A percentile compares a stretch with the other conserved stretches of the same genome.
Conservation (phyloP, 2,329 filamentous ascomycete genomes). For the Emydomyces testavorans region DNA sequence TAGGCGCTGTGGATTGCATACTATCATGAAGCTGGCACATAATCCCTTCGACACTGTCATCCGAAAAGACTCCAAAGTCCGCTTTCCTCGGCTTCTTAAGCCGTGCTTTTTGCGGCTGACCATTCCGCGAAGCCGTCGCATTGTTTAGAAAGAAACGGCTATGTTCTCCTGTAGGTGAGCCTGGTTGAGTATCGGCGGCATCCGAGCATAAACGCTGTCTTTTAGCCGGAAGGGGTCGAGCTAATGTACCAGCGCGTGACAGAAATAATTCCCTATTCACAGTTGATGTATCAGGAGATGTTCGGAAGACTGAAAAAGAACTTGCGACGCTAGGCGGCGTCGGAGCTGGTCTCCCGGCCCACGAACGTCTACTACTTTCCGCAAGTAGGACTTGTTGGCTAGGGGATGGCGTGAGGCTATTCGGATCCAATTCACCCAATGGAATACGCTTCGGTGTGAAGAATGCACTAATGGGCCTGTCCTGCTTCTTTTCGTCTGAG, state of each 20-base stretch:
- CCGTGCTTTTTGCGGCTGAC: slow-evolving; percentile 19
- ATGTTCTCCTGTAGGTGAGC: slow-evolving; percentile 25
- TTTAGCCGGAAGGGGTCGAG: slow-evolving; percentile 40
- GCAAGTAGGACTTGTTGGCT: slow-evolving; percentile 50
- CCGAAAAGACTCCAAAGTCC: slow-evolving; percentile 42
- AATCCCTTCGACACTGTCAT: slow-evolving; percentile 42
- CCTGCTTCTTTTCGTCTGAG: slow-evolving; percentile 46
- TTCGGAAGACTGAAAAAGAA: slow-evolving; percentile 27
- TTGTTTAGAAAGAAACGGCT: slow-evolving; percentile 43
- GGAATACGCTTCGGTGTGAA: slow-evolving; percentile 54
- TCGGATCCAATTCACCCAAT: slow-evolving; percentile 56
- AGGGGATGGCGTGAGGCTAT: slow-evolving; percentile 54
- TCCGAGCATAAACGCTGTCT: slow-evolving; percentile 44
- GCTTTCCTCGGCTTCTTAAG: slow-evolving; percentile 35
- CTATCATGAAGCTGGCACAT: slow-evolving; percentile 37
- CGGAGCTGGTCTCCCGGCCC: slow-evolving; percentile 43
- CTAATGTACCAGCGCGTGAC: slow-evolving; percentile 27
- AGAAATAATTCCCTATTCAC: slow-evolving; percentile 33
- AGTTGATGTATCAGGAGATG: slow-evolving; percentile 32
- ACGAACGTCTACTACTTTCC: slow-evolving; percentile 41
- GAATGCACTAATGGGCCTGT: slow-evolving; percentile 51
- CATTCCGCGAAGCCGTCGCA: slow-evolving; percentile 20
- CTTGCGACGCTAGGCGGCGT: slow-evolving; percentile 27
- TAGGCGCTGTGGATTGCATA: neutral
- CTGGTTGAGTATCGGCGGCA: slow-evolving; percentile 25